Evolutionary conservation across 2,329 filamentous ascomycete genomes (phyloP), one percentile per base, ranked within the genome.

Genomic region (Trichoderma sp.): DNA sequence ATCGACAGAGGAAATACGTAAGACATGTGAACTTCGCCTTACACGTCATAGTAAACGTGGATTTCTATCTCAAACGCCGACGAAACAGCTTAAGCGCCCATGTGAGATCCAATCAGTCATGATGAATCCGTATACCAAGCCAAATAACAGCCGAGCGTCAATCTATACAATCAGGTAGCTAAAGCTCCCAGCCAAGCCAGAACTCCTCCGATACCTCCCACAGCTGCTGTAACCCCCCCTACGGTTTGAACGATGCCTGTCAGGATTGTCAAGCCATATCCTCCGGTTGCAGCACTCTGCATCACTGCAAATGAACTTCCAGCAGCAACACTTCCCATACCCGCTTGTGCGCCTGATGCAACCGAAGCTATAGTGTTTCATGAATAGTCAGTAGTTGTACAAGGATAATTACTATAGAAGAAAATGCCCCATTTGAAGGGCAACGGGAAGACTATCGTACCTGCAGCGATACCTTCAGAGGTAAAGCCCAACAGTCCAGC

Each of bases 281-380:
- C 81, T 0, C 76, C 79, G 1, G 74, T 72, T 0, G 68, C 80
- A 0, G 79, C 80, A 58, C 79, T 81, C 74, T 81, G 77, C 0
- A 81, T 74, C 2, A 67, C 75, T 1, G 81, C 77, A 47, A 82
- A 81, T 0, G 73, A 0, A 6, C 76, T 73, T 0, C 70, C 64
- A 1, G 75, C 75, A 0, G 23, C 74, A 5, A 81, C 77, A 23
- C 74, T 80, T 0, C 80, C 80, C 0, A 79, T 77, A 0, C 43
- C 47, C 12, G 75, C 74, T 30, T 82, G 80, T 0, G 74, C 65
- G 0, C 58, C 73, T 1, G 79, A 75, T 0, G 79, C 79, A 12
- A 73, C 0, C 1, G 78, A 76, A 1, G 75, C 78, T 79, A 23
- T 28, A 26, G 11, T 7, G 4, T 43, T 9, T 12, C 1, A 12